Base-by-base conservation (phyloP, 176 grass and related monocot genomes). In the Aegilops bicornis region DNA sequence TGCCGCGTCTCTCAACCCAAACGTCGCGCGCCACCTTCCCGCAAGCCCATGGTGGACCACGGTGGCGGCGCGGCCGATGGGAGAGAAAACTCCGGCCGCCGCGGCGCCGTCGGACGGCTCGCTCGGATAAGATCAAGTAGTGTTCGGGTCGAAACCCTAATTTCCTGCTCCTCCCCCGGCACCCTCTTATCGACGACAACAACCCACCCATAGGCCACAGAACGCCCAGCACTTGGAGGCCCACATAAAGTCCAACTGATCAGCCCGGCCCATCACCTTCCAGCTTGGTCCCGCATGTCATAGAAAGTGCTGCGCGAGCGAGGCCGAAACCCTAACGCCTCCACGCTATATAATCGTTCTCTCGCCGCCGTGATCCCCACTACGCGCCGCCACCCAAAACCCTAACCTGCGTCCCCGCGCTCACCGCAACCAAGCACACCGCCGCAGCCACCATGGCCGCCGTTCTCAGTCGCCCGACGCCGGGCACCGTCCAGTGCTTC, bases 401-500 rank as follows among this genome's bases (percentile, higher is more conserved):
- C 67, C 79, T 27, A 62, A 14, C 79, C 78, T 8, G 37, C 6
- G 58, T 69, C 32, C 9, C 85, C 8, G 42, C 87, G 6, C 54
- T 64, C n/a, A 47, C 47, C 2, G 16, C 68, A 7, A 0, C 13
- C 59, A 7, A 5, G 15, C 23, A 3, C 13, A 3, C 85, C 61
- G 0, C 58, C 8, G 60, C 78, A 45, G 23, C 73, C 2, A 39
- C 85, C 78, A 90, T 86, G 86, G 30, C 89, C 1, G 8, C 88
- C 12, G 79, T 23, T 1, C 77, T 87, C 5, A 72, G 66, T 64
- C 90, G 89, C 60, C 91, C 70, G 22, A 6, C 58, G 1, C 10
- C 86, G 8, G 89, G 89, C 69, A 93, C 91, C 4, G 94, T 96
- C 0, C 94, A 96, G 84, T 96, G 94, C 73, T 96, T 96, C 54